Evolutionary conservation across 768 basidiomycete species (phyloP).

Genomic region (Ramaria rubella): DNA sequence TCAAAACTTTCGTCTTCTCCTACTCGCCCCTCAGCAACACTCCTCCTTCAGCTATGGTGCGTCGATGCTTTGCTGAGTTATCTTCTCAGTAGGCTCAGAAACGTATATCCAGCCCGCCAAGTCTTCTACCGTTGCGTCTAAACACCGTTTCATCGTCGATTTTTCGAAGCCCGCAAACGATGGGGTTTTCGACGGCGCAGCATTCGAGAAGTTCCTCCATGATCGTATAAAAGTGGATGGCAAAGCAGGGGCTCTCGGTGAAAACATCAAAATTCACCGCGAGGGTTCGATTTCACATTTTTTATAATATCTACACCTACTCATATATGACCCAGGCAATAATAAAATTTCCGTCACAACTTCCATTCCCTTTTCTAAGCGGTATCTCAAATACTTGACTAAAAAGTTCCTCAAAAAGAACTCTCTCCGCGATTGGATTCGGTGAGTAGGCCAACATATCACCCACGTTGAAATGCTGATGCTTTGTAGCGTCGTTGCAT

Average conservation of each 20-base stretch:
- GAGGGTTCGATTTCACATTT: slow-evolving; percentile 55
- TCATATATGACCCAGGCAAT: slow-evolving; percentile 41
- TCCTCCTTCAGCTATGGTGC: slow-evolving; percentile 48
- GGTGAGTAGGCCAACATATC: slow-evolving; percentile 36
- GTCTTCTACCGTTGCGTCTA: slow-evolving; percentile 50
- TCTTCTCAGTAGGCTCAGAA: slow-evolving; percentile 86
- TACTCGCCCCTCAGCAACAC: slow-evolving; percentile 10
- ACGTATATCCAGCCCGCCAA: slow-evolving; percentile 44
- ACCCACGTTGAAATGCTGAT: slow-evolving; percentile 10
- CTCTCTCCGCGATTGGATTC: slow-evolving; percentile 92
- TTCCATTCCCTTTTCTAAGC: slow-evolving; percentile 88
- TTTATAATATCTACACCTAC: slow-evolving; percentile 2
- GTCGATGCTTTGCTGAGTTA: slow-evolving; percentile 83
- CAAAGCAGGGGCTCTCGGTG: slow-evolving; percentile 87
- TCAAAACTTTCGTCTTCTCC: neutral
- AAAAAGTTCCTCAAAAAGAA: slow-evolving; percentile 99
- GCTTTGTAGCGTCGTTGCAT: slow-evolving; percentile 73
- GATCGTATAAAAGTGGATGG: slow-evolving; percentile 93
- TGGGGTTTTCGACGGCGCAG: slow-evolving; percentile 54
- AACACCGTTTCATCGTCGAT: slow-evolving; percentile 81
- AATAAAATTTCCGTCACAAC: slow-evolving; percentile 82
- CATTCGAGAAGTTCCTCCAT: slow-evolving; percentile 83
- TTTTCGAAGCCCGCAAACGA: slow-evolving; percentile 75
- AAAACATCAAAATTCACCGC: slow-evolving; percentile 77
- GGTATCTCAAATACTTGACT: slow-evolving; percentile 97